Conservation (phyloP, 2,329 filamentous ascomycete genomes). For the Xylaria sp. region DNA sequence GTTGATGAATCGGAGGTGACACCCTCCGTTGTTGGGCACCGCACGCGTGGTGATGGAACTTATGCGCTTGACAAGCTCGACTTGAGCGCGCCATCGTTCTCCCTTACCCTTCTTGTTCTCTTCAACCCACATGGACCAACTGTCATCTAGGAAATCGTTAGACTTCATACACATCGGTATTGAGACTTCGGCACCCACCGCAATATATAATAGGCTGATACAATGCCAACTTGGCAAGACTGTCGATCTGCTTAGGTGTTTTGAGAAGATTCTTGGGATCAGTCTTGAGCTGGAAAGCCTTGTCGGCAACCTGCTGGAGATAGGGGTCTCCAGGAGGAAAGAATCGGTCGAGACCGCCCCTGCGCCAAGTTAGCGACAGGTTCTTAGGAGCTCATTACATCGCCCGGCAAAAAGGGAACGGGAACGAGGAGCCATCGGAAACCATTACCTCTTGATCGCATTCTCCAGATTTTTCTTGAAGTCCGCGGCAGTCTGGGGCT, state of each 20-base stretch:
- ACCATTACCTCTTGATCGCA: conserved; percentile 9
- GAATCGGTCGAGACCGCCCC: conserved; percentile 21
- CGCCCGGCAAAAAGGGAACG: not conserved
- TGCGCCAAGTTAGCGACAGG: conserved; percentile 2
- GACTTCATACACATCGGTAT: not conserved
- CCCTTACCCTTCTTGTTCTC: conserved; percentile 16
- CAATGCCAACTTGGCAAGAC: conserved; percentile 23
- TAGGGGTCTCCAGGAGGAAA: conserved; percentile 24
- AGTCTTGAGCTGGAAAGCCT: conserved; percentile 15
- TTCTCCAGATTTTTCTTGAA: conserved; percentile 21
- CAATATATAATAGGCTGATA: conserved; percentile 28
- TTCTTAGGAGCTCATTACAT: not conserved
- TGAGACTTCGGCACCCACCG: conserved; percentile 11
- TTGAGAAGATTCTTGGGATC: conserved; percentile 25
- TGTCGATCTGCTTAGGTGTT: conserved; percentile 21
- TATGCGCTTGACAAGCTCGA: conserved; percentile 23
- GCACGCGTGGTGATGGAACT: conserved; percentile 18
- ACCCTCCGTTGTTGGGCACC: conserved; percentile 21
- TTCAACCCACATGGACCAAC: conserved; percentile 26
- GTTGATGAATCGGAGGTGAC: conserved; percentile 29
- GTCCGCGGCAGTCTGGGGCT: conserved; percentile 15
- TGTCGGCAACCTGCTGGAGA: conserved; percentile 26
- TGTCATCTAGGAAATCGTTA: conserved; percentile 20
- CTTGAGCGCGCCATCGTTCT: conserved; percentile 21
- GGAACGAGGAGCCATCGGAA: not conserved